Base-by-base conservation (phyloP, 192 early-diverging fungal genomes). In the Cladochytrium replicatum region DNA sequence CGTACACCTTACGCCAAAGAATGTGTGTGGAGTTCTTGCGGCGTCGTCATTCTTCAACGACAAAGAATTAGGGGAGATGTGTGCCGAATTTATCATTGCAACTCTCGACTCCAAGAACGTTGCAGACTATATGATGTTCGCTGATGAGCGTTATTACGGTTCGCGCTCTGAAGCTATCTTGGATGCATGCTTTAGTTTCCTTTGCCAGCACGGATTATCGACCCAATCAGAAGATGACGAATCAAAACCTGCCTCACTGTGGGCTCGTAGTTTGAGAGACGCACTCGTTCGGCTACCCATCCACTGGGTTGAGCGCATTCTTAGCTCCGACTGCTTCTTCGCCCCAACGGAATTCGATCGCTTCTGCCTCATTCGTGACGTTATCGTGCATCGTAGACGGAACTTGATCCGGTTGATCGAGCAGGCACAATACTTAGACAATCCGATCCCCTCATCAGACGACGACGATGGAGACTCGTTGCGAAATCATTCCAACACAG, bases 21-120 rank as follows among this genome's bases (percentile, higher is more conserved):
- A 60, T 26, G 58, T 59, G n/a, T 34, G 30, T 26, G 43, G 39
- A 24, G 15, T 68, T 4, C 43, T 72, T 11, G 62, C 61, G 3
- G 54, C 66, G 6, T 58, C 58, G 2, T 53, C 55, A 21, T 72
- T 61, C 44, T 72, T 72, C 28, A 27, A 50, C 3, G 64, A 72
- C 47, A 5, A 17, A 7, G 54, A 46, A 30, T 38, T 68, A 31
- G 50, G 50, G 23, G 43, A 55, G 2, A 29, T 49, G 23, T 50
- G 30, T 1, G 46, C 55, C 7, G 41, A 58, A 4, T 69, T 54
- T 50, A 69, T 65, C 25, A 37, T 54, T 32, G 32, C 29, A 23
- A 52, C 49, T 26, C 56, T 68, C 28, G 60, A 53, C 4, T 29
- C 40, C 4, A 11, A 15, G 6, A 72, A 61, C 2, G 57, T 68